Conservation (phyloP, 169 alveolate species). For the Plasmodium falciparum region DNA sequence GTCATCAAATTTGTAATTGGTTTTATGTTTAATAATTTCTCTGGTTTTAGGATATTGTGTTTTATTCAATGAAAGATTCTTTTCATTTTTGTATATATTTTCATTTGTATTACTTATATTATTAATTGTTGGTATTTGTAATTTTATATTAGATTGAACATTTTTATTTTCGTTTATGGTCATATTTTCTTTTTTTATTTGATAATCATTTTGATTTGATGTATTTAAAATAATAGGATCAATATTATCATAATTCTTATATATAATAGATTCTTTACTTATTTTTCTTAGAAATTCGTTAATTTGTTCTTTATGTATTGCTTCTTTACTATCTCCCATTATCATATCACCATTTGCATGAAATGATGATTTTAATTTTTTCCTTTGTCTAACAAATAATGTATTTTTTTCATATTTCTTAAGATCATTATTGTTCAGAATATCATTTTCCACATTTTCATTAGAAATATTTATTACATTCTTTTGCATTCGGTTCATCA, state of each 20-base stretch:
- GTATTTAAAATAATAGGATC: background rate
- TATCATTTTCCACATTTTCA: constrained; percentile 3
- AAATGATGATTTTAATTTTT: constrained; percentile 70
- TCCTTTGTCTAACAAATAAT: constrained; percentile 57
- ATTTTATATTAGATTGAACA: background rate
- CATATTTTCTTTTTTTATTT: constrained; percentile 15
- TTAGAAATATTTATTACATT: constrained; percentile 5
- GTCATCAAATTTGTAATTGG: constrained; percentile 35
- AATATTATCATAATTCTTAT: constrained; percentile 24
- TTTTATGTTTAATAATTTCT: constrained; percentile 18
- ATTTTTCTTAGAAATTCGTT: constrained; percentile 58
- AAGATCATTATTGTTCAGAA: background rate
- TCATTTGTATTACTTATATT: constrained; percentile 20
- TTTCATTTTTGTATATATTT: background rate
- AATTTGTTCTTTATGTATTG: constrained; percentile 74
- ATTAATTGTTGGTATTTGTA: constrained; percentile 40
- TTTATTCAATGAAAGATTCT: constrained; percentile 5
- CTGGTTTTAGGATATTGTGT: constrained; percentile 5
- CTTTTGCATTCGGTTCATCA: background rate
- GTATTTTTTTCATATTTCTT: constrained; percentile 7
- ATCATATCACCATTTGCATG: constrained; percentile 74
- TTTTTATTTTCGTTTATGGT: constrained; percentile 7
- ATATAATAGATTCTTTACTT: constrained; percentile 35
- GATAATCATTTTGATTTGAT: background rate
- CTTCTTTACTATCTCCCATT: constrained; percentile 64